Evolutionary conservation across 1,139 yeast genomes (phyloP).

Genomic region (Suhomyces chickasaworum): DNA sequence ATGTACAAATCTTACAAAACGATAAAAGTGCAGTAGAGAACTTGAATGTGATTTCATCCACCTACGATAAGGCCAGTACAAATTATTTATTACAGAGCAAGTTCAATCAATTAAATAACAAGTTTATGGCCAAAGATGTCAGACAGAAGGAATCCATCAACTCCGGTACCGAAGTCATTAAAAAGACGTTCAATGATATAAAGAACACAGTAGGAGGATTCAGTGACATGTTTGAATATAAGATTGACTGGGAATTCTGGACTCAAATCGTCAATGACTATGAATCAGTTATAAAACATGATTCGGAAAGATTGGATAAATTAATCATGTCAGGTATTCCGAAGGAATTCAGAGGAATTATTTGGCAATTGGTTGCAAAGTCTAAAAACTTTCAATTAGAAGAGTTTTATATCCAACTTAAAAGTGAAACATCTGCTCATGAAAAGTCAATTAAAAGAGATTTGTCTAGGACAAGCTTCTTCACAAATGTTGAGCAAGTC

Average conservation of each 20-base stretch:
- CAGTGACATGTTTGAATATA: conserved; percentile 39
- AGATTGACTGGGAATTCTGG: conserved; percentile 87
- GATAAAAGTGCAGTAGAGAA: conserved; percentile 15
- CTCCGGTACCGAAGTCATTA: conserved; percentile 62
- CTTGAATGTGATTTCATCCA: conserved; percentile 21
- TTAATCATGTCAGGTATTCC: conserved; percentile 82
- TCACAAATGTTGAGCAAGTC: conserved; percentile 58
- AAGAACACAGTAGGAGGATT: conserved; percentile 50
- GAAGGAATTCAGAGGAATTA: conserved; percentile 76
- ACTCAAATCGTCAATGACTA: conserved; percentile 76
- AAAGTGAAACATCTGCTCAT: conserved; percentile 58
- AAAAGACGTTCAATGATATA: conserved; percentile 60
- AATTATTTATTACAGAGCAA: conserved; percentile 42
- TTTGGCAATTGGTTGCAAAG: conserved; percentile 90
- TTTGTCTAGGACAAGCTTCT: conserved; percentile 80
- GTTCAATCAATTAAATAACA: conserved; percentile 31
- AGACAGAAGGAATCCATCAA: conserved; percentile 50
- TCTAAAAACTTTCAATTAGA: conserved; percentile 75
- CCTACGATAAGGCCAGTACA: conserved; percentile 27
- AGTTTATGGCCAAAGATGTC: conserved; percentile 34
- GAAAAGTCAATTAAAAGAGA: conserved; percentile 82
- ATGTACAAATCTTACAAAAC: conserved; percentile 17
- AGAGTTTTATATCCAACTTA: conserved; percentile 61
- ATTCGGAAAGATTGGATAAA: conserved; percentile 59
- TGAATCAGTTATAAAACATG: conserved; percentile 59